Base-by-base conservation (phyloP, 1,139 yeast species). In the Hansenula lynferdii region DNA sequence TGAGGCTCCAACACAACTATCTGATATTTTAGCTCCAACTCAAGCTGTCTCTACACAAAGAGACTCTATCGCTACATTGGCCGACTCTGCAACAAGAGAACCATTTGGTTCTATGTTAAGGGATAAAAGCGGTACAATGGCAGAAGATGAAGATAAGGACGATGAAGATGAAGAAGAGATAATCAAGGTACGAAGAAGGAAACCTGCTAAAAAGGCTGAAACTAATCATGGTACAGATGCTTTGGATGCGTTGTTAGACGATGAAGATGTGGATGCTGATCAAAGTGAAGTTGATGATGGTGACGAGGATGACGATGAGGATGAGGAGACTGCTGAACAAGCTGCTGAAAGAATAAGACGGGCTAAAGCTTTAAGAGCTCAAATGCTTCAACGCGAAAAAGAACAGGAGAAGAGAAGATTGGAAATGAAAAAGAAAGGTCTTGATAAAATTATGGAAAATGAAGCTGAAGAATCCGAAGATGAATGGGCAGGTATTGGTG, bases 381-480 rank as follows among this genome's bases (percentile, higher is more conserved):
- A 44, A 32, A 55, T 54, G 43, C 52, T 48, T 41, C 42, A 40
- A 39, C 66, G 63, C 38, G 75, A 70, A 44, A 62, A 61, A 21
- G 65, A 63, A 44, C 67, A 69, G 28, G 61, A 70, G 40, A 57
- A 59, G 34, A 62, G 62, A 45, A 72, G 69, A 45, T 58, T 64
- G 22, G 63, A 59, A 28, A 42, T 65, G 52, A 58, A 54, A 32
- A 44, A 44, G 8, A 50, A 44, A 25, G 67, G 67, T 22, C 43
- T 61, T 2, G 55, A 51, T 17, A 52, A 61, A 31, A 54, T 64
- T 39, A 48, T 65, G 45, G 69, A 64, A 41, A 55, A 58, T 44
- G 96, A 90, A 65, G 98, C 98, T 33, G 94, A 80, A 49, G 97
- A 92, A 65, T 86, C 96, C 30, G 97, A 92, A 47, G 97, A 90